Evolutionary conservation across 306 rosid genomes (phyloP), one percentile per base, ranked within the genome.

Genomic region (Chamaecrista fasciculata): DNA sequence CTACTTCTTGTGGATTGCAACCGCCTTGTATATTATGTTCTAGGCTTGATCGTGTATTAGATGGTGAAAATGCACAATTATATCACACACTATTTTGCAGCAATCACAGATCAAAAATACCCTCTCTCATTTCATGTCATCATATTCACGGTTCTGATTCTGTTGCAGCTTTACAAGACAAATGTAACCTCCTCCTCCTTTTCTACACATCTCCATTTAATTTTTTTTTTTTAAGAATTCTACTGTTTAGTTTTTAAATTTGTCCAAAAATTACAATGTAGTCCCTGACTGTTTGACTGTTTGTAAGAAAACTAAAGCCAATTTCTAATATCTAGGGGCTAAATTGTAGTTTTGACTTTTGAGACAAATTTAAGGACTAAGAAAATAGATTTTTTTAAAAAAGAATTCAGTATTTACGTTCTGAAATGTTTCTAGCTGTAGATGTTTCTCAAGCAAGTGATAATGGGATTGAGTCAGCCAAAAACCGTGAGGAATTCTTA

Each of bases 11-110:
- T 80, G 75, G 82, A 18, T 70, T 90, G 86, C 86, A 81, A 77
- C 74, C 80, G 43, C 96, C 96, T 57, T 92, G 98, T 72, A 81
- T 92, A 59, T 74, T 92, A 63, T 92, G 98, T 83, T 87, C 93
- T 52, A 84, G 98, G 86, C 80, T 90, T 65, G 98, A 92, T 68
- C 81, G 61, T 64, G 72, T 86, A 65, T 43, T 83, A 8, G 78
- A 84, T 34, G 55, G 75, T 59, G 81, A 78, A 46, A 83, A 72
- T 21, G 69, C 86, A 1, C 78, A 82, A 36, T 75, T 71, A 60
- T 87, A 81, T 71, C 80, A 70, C 66, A 81, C 72, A 56, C 75
- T 86, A 28, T 76, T 92, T 67, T 92, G 98, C 84, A 75, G 70
- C 78, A 55, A 80, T 67, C 98, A 87, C 62, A 77, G 72, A 69